Evolutionary conservation across 371 early-diverging fungal genomes (phyloP).

Genomic region (Mucor circinelloides): DNA sequence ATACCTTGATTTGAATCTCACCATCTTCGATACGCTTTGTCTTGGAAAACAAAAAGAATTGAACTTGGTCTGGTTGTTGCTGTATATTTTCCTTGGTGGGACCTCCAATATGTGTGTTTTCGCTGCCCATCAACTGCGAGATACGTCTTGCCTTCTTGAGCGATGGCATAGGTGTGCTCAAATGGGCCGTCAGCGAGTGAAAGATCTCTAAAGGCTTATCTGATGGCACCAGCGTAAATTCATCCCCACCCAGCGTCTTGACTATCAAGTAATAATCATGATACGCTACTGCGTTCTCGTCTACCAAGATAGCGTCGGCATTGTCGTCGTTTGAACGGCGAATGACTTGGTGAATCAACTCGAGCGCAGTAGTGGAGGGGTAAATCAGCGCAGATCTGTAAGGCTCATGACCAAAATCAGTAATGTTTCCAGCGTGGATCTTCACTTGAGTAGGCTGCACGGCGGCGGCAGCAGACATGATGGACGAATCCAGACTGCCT

Average conservation of each 20-base stretch:
- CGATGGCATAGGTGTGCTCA: constrained; percentile 57
- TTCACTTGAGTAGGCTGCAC: constrained; percentile 27
- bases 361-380: constrained; percentile 51
- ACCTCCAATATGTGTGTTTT: constrained; percentile 41
- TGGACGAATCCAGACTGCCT: constrained; percentile 33
- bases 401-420: constrained; percentile 44
- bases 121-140: constrained; percentile 47
- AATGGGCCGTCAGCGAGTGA: constrained; percentile 52
- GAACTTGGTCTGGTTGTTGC: constrained; percentile 23
- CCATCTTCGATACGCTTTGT: constrained; percentile 38
- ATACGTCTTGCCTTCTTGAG: constrained; percentile 51
- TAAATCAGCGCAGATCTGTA: constrained; percentile 35
- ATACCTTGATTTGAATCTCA: constrained; percentile 45
- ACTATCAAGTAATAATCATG: constrained; percentile 50
- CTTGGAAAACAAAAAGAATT: constrained; percentile 46
- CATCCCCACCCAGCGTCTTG: constrained; percentile 41
- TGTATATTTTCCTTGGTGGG: constrained; percentile 22
- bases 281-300: not conserved
- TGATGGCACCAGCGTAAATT: constrained; percentile 42
- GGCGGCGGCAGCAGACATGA: not conserved
- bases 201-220: constrained; percentile 59
- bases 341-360: constrained; percentile 54
- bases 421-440: constrained; percentile 48
- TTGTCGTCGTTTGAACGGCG: constrained; percentile 28
- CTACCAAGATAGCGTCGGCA: not conserved